Conservation (phyloP, 1,284 basidiomycete species). For the Laetiporus sulphureus region DNA sequence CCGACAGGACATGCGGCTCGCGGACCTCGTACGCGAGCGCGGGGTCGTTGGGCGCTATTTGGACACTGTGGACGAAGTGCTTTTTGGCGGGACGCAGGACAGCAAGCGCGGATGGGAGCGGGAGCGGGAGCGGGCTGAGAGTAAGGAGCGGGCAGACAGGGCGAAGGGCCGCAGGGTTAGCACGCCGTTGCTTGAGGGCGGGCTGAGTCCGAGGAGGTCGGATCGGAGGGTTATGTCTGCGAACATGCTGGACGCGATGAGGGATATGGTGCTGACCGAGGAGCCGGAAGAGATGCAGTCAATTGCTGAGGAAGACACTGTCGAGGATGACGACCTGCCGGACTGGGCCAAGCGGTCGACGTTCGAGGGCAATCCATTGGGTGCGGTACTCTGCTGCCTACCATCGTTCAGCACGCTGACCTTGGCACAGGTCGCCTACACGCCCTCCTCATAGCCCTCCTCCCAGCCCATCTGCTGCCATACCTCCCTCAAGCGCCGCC, state of each 20-base stretch:
- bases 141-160: constrained; percentile 28
- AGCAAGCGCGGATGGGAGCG: constrained; percentile 50
- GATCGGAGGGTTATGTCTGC: constrained; percentile 46
- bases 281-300: constrained; percentile 51
- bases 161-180: constrained; percentile 45
- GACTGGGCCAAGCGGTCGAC: constrained; percentile 61
- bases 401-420: background rate
- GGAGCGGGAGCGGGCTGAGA: constrained; percentile 37
- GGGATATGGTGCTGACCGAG: constrained; percentile 42
- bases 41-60: constrained; percentile 53
- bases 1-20: constrained; percentile 50
- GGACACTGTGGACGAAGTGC: constrained; percentile 63
- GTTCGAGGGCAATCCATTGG: constrained; percentile 50
- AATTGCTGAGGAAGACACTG: constrained; percentile 42
- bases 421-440: constrained; percentile 47
- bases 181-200: constrained; percentile 29
- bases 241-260: constrained; percentile 45
- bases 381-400: constrained; percentile 41
- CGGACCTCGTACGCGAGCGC: constrained; percentile 51
- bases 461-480: constrained; percentile 36
- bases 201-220: constrained; percentile 13
- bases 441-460: constrained; percentile 44
- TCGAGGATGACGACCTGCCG: constrained; percentile 64
- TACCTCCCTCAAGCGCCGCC: constrained; percentile 35
- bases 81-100: constrained; percentile 55